Evolutionary conservation across 257 asterid genomes (phyloP), one percentile per base, ranked within the genome.

Genomic region (Gentiana dahurica): DNA sequence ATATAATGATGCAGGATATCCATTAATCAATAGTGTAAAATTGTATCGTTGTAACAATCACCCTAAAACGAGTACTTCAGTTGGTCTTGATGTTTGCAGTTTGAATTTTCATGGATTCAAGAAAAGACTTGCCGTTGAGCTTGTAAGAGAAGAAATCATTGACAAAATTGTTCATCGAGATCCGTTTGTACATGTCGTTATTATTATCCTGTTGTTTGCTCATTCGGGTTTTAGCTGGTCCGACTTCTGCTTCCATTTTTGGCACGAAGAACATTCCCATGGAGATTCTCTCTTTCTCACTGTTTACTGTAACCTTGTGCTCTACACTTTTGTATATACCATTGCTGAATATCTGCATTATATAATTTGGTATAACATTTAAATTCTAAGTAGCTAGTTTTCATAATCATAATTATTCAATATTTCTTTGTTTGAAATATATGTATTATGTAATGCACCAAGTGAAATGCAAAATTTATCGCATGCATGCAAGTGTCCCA

Each of bases 211-310:
- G 1, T 3, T 8, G 7, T 39, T 39, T 39, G 32, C 58, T 51
- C 11, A 12, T 36, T 32, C 80, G 56, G 7, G 77, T 60, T 12
- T 66, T 59, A 47, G 74, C 60, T 2, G 93, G 95, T 15, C 87
- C 93, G 6, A 86, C 65, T 37, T 67, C 43, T 12, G 77, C 79
- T 56, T 81, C 77, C 24, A 78, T 59, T 8, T 71, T 81, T 9
- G 93, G 85, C 76, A 70, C 77, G 71, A 77, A 83, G 63, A 83
- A 86, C 84, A 83, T 74, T 6, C 78, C 92, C 0, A 85, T 6
- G 2, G 79, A 70, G 12, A 76, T 80, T 67, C 89, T 80, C 55
- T 80, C 91, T 69, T 76, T 74, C 55, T 58, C 76, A 3, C 81
- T 54, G 54, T 82, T 82, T 58, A 85, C 86, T 1, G 73, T 54